Evolutionary conservation across 768 basidiomycete genomes (phyloP), one percentile per base, ranked within the genome.

Genomic region (Postia placenta): DNA sequence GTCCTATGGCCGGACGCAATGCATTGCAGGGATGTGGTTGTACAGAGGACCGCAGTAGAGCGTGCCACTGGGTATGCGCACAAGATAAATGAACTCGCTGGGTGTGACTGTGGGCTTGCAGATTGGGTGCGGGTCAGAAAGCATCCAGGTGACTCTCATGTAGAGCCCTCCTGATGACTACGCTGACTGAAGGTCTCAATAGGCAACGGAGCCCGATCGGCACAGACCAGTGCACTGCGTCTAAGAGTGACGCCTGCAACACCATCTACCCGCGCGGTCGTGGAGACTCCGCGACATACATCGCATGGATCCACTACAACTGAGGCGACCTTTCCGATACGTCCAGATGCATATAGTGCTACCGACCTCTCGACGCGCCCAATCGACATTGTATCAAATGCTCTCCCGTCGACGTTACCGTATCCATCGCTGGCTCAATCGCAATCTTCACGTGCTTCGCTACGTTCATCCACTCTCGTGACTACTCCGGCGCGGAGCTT

Each of bases 21-120:
- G 81, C 74, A 74, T 54, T 87, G 76, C 57, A 69, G 74, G 38
- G 88, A 94, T 59, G 72, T 93, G 3, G 57, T 72, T 25, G 60
- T 66, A 12, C 74, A 74, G 64, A 76, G 70, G 54, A 81, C 73
- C 24, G 58, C 84, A 2, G 51, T 78, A 3, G 91, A 92, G 58
- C 75, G 91, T 42, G 87, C 84, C 51, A 61, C 68, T 20, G 78
- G 81, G 30, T 94, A 93, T 57, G 84, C 86, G 22, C 69, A 72
- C 56, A 93, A 92, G 69, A 88, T 93, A 54, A 89, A 90, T 59
- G 88, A 92, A 61, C 64, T 94, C 17, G 79, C 80, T 47, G 69
- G 74, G 52, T 81, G 79, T 59, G 86, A 91, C 58, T 85, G 85
- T 56, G 89, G 91, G 26, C 67, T 93, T 45, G 69, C 70, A 17